Conservation (phyloP, 2,329 filamentous ascomycete genomes). For the Thermomyces lanuginosus region DNA sequence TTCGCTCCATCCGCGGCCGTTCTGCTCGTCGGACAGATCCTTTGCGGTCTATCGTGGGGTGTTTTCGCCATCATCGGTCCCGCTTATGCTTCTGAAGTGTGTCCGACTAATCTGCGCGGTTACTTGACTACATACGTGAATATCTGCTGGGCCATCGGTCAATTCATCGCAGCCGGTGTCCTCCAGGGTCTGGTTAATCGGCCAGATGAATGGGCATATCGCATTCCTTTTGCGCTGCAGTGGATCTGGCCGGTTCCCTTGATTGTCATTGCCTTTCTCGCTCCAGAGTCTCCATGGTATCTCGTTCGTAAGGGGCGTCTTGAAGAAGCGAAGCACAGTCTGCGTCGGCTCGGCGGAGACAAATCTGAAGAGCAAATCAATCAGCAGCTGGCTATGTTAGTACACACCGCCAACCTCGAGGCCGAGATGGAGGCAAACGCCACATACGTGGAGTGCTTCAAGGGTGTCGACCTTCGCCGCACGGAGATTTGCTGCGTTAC, state of each 20-base stretch:
- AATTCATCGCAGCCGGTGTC: constrained; percentile 36
- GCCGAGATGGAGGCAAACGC: constrained; percentile 39
- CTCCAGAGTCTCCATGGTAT: constrained; percentile 8
- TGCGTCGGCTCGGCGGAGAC: constrained; percentile 6
- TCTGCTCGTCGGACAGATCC: constrained; percentile 33
- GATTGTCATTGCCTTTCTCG: constrained; percentile 25
- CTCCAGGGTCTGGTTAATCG: constrained; percentile 32
- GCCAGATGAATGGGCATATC: constrained; percentile 34
- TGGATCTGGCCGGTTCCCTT: constrained; percentile 39
- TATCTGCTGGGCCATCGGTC: constrained; percentile 34
- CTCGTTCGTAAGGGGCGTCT: constrained; percentile 6
- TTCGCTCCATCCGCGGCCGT: constrained; percentile 32
- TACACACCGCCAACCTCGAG: constrained; percentile 70
- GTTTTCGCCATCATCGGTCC: constrained; percentile 34
- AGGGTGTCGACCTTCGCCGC: constrained; percentile 21
- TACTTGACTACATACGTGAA: constrained; percentile 33
- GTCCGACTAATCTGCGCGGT: constrained; percentile 28
- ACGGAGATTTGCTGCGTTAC: constrained; percentile 28
- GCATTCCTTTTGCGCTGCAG: constrained; percentile 36
- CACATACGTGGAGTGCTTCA: constrained; percentile 42
- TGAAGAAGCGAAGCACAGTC: constrained; percentile 5
- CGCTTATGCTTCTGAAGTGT: constrained; percentile 32
- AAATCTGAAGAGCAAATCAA: constrained; percentile 36
- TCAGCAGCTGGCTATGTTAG: constrained; percentile 81
- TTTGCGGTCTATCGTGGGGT: constrained; percentile 36